Percentiles rank a stretch among this genome's conserved stretches.
phyloP scores from a whole-genome alignment of 108 stramenopile species.

The Aurantiochytrium sp. region DNA sequence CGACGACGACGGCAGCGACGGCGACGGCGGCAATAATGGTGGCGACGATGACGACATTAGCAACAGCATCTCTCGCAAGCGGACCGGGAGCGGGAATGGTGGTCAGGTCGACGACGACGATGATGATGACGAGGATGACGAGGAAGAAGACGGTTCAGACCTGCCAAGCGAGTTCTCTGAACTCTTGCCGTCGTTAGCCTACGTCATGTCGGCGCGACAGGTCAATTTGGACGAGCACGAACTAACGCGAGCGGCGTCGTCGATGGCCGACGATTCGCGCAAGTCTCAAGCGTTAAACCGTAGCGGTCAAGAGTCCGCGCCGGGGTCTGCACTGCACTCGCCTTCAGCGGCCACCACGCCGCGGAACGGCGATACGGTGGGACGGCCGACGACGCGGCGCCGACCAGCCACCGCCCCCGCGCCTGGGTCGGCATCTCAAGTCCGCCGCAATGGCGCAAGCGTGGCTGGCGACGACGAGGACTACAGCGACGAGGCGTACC shows the following conservation, averaged over 20 bases:
- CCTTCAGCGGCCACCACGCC: not conserved
- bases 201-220: conserved; percentile 8
- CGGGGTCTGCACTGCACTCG: no score
- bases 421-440: not conserved
- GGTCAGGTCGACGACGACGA: not conserved
- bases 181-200: not conserved
- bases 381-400: not conserved
- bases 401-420: not conserved
- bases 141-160: not conserved
- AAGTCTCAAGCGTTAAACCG: no score
- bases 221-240: not conserved
- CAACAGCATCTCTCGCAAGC: no score
- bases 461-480: no score
- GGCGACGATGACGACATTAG: not conserved
- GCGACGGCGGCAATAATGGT: not conserved
- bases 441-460: no score
- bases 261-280: not conserved
- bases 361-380: not conserved
- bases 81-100: no score
- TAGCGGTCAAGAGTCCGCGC: no score
- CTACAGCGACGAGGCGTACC: no score
- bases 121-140: conserved; percentile 8
- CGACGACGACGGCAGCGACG: not conserved
- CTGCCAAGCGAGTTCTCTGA: not conserved
- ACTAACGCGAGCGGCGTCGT: not conserved